Base-by-base conservation (phyloP, 2,329 filamentous ascomycete genomes). In the Byssoonygena ceratinophila region DNA sequence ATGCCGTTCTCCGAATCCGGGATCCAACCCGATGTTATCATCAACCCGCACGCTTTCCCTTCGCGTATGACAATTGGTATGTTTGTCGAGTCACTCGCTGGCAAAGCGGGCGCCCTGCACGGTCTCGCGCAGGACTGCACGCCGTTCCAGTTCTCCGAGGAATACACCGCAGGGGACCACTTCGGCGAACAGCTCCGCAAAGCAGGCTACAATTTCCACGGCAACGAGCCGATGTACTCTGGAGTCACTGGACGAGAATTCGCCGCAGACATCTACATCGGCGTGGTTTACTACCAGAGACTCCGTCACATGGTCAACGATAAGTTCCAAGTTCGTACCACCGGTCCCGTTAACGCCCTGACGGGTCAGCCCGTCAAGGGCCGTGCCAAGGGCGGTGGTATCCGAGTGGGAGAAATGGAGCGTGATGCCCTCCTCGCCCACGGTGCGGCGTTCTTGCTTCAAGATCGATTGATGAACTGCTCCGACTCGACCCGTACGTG, bases 1-100 rank as follows among this genome's bases (percentile, higher is more conserved):
- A 92, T 98, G 87, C 92, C 92, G 2, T 98, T 97, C 71, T 89
- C 87, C 2, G 92, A 98, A 72, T 87, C 85, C 4, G 92, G 92
- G 51, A 97, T 98, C 56, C 90, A 96, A 65, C 92, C 92, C 8
- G 92, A 98, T 70, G 78, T 95, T 63, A 98, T 98, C 71, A 98
- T 98, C 76, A 98, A 98, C 73, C 92, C 92, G 37, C 92, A 98
- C 77, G 92, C 92, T 65, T 98, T 98, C 78, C 92, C 92, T 6
- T 97, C 91, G 43, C 90, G 92, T 62, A 98, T 98, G 92, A 98
- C 92, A 18, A 98, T 98, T 66, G 92, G 92, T 65, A 97, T 97
- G 87, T 97, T 98, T 70, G 82, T 98, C 65, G 92, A 98, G 74
- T 96, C 90, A 4, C 78, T 98, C 49, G 92, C 92, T 8, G 92